phyloP scores from a whole-genome alignment of 805 yeast genomes.

The Wickerhamomyces mucosus region DNA sequence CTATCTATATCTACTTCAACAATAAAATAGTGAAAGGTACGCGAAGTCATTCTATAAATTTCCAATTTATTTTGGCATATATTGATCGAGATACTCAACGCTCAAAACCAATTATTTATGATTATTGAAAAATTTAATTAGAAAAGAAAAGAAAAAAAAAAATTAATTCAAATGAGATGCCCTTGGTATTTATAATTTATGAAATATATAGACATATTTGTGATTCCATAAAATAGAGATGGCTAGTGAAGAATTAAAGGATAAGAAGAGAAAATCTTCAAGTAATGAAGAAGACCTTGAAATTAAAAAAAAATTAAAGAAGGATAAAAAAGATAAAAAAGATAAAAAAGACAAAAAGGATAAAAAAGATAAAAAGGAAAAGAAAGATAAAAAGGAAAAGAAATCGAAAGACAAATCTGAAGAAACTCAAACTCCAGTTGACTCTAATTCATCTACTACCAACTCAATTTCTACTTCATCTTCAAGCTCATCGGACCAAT shows the following conservation, averaged over 20 bases:
- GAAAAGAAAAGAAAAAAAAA: too few relatives aligned
- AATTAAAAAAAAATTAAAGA: slow-evolving; percentile 13
- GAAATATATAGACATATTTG: too few relatives aligned
- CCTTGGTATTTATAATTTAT: too few relatives aligned
- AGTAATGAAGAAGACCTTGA: slow-evolving; percentile 13
- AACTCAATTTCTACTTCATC: slow-evolving; percentile 1
- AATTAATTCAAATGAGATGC: too few relatives aligned
- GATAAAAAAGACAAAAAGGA: slow-evolving; percentile 29
- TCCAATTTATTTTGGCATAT: too few relatives aligned
- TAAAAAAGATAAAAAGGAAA: slow-evolving; percentile 26
- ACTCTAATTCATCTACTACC: slow-evolving; percentile 15
- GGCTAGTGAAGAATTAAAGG: slow-evolving; percentile 16
- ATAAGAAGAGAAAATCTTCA: slow-evolving; percentile 18
- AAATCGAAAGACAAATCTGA: slow-evolving; percentile 23
- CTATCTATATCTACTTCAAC: too few relatives aligned
- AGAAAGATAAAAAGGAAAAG: slow-evolving; percentile 11
- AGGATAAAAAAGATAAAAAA: slow-evolving; percentile 19
- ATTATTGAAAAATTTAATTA: too few relatives aligned
- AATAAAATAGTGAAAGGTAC: too few relatives aligned
- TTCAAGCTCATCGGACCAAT: slow-evolving; percentile 10
- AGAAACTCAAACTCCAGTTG: slow-evolving; percentile 17
- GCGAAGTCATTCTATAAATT: too few relatives aligned
- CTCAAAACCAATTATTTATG: too few relatives aligned
- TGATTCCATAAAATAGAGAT: slow-evolving; percentile 5
- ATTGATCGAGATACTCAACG: too few relatives aligned